phyloP scores from a whole-genome alignment of 2,329 filamentous ascomycete genomes.

The Aspergillus intermedius region DNA sequence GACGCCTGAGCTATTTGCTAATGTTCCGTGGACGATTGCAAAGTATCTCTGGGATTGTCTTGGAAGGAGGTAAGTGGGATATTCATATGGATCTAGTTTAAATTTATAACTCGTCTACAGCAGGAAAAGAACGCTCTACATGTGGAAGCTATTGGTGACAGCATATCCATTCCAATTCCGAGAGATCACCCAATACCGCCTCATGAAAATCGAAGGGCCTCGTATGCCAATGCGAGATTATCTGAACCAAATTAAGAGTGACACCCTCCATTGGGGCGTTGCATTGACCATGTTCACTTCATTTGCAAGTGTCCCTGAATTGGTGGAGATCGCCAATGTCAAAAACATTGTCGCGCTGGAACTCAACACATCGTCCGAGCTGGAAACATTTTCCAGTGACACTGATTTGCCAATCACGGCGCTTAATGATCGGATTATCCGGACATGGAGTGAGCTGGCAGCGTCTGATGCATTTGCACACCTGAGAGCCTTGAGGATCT shows the following conservation, averaged over 20 bases:
- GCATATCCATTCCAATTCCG: conserved; percentile 33
- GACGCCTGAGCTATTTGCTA: conserved; percentile 27
- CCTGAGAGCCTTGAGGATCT: conserved; percentile 32
- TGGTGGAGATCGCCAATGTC: conserved; percentile 33
- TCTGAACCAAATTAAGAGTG: conserved; percentile 27
- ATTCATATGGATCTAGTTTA: neutral
- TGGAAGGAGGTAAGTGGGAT: conserved; percentile 24
- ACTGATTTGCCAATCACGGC: conserved; percentile 10
- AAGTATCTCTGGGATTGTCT: conserved; percentile 35
- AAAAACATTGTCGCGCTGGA: conserved; percentile 38
- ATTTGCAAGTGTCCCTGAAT: conserved; percentile 25
- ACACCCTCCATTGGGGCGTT: conserved; percentile 27
- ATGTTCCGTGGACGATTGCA: conserved; percentile 36
- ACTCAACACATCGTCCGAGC: conserved; percentile 18
- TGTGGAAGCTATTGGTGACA: conserved; percentile 39
- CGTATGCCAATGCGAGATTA: conserved; percentile 29
- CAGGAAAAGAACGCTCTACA: conserved; percentile 32
- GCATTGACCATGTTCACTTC: conserved; percentile 29
- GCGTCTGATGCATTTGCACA: conserved; percentile 29
- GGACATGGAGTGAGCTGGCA: conserved; percentile 37
- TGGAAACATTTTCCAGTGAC: conserved; percentile 4
- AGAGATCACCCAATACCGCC: conserved; percentile 20
- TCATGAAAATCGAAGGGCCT: conserved; percentile 24
- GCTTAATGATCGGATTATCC: conserved; percentile 35
- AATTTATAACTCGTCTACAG: conserved; percentile 12